Conservation (phyloP, 352 stramenopile genomes). For the Pythium phragmiticola region DNA sequence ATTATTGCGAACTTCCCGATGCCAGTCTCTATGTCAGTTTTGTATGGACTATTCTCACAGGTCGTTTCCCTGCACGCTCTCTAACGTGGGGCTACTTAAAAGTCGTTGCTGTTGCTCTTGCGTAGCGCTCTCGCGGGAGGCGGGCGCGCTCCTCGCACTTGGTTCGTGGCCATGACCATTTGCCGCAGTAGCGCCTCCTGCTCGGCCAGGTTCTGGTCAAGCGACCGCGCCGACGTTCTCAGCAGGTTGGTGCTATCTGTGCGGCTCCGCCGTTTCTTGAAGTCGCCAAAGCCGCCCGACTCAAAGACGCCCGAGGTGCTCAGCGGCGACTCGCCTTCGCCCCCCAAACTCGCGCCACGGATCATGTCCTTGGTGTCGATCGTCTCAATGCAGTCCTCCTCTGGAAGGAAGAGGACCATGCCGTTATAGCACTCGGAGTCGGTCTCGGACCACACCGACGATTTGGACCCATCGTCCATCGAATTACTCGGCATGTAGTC, state of each 20-base stretch:
- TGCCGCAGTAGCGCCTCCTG: constrained; percentile 25
- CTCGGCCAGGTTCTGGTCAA: constrained; percentile 26
- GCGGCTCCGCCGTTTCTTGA: background rate
- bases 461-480: background rate
- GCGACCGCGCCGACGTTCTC: constrained; percentile 8
- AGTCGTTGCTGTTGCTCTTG: too few relatives aligned
- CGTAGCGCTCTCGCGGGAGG: too few relatives aligned
- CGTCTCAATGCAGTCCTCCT: constrained; percentile 31
- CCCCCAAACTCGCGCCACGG: constrained; percentile 15
- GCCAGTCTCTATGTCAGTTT: too few relatives aligned
- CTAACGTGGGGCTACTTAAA: too few relatives aligned
- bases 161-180: constrained; percentile 13
- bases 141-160: too few relatives aligned
- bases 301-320: constrained; percentile 12
- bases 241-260: constrained; percentile 3
- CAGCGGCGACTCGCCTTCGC: background rate
- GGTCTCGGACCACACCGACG: too few relatives aligned
- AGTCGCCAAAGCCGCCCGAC: background rate
- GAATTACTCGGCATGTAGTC: background rate
- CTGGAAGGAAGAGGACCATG: constrained; percentile 8
- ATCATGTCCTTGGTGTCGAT: constrained; percentile 58
- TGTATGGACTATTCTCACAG: too few relatives aligned
- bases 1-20: too few relatives aligned
- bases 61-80: too few relatives aligned
- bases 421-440: background rate